phyloP scores from a whole-genome alignment of 257 asterid species.

The Thymus mandschuricus region DNA sequence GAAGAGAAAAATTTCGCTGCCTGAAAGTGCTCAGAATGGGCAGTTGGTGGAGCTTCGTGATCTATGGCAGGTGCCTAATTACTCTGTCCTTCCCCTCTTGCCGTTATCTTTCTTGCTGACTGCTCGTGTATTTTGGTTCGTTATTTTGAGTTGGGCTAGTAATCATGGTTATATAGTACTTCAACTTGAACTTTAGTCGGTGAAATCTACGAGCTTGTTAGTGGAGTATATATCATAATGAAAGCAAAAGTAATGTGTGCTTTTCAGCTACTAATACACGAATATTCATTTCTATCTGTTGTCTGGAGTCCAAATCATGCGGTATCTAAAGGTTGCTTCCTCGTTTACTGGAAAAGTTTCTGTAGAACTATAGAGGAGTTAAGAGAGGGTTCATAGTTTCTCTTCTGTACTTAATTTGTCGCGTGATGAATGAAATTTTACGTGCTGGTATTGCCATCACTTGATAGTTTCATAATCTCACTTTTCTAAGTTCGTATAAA shows the following conservation, averaged over 20 bases:
- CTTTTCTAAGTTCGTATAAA: neutral
- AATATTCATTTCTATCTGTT: neutral
- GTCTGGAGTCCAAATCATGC: neutral
- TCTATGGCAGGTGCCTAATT: slow-evolving; percentile 87
- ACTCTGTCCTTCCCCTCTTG: slow-evolving; percentile 15
- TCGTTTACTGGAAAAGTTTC: neutral
- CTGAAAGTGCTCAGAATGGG: slow-evolving; percentile 70
- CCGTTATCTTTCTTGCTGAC: neutral
- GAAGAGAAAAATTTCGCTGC: slow-evolving; percentile 68
- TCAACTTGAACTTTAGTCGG: neutral
- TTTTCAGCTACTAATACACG: neutral
- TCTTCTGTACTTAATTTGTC: neutral
- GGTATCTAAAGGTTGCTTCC: neutral
- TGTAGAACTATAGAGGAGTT: neutral
- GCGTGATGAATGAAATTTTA: neutral
- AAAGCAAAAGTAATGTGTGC: neutral
- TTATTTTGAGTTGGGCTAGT: neutral
- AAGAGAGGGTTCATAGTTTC: neutral
- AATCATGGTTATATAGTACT: no score
- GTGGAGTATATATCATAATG: neutral
- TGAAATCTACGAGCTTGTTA: neutral
- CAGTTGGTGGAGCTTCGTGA: slow-evolving; percentile 77
- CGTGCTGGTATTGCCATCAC: neutral
- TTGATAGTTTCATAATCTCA: neutral
- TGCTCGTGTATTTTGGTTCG: neutral